Evolutionary conservation across 176 grass and related monocot species (phyloP), one percentile per base, ranked within the genome.

Genomic region (Oryza glumipatula): DNA sequence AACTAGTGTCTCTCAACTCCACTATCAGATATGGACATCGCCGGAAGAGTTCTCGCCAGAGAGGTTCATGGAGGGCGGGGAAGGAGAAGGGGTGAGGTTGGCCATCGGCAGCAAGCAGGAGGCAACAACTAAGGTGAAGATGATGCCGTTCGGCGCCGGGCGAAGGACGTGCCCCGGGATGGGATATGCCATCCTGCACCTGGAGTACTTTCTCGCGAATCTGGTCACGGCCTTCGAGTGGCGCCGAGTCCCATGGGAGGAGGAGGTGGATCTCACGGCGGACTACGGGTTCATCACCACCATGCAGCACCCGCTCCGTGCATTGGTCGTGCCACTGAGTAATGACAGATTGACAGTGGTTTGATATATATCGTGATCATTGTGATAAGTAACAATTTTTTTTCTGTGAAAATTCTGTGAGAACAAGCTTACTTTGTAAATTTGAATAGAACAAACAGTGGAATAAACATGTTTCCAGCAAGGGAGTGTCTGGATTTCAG

Each of bases 231-330:
- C 17, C 3, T 69, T 80, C 45, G 78, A 80, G 65, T 80, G 78
- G 78, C 45, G 13, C 39, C 6, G 4, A 1, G 0, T 65, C 4
- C 14, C 61, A 11, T 32, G 30, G 30, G 69, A 36, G 3, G 22
- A 72, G 11, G 22, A 9, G 36, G 80, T 82, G 36, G 69, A 82
- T 64, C 54, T 83, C 43, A 51, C 13, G 3, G 60, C 43, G 1
- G 60, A 75, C 21, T 30, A 51, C 33, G 81, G 81, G 6, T 83
- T 83, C 11, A 74, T 83, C 71, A 75, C 58, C 81, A 51, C 71
- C 70, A 83, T 66, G 70, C 2, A 0, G 4, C 15, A 16, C 30
- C 56, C 41, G 3, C 71, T 66, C 11, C 58, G 11, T 0, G 81
- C 43, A 4, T 19, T 2, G 7, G 81, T 16, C 4, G 43, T 74